Evolutionary conservation across 306 rosid genomes (phyloP), one percentile per base, ranked within the genome.

Genomic region (Vachellia collinsii): DNA sequence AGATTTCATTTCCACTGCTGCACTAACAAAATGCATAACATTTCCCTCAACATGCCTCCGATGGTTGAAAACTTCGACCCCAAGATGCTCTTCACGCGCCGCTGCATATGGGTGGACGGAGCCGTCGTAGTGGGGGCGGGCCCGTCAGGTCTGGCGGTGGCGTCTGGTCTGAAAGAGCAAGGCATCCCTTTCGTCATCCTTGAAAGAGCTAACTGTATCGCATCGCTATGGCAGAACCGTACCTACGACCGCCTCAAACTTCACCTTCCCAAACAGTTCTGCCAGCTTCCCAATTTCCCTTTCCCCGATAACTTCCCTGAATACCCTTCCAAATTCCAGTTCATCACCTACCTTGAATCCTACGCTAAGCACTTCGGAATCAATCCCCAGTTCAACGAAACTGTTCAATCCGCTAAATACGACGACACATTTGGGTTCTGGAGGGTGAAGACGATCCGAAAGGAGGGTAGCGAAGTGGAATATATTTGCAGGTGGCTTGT

Each of bases 101-200:
- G 87, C 3, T 89, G 97, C 79, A 83, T 89, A 29, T 92, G 91
- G 94, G 97, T 90, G 29, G 87, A 92, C 56, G 98, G 98, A 10
- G 97, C 98, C 0, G 92, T 94, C 46, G 89, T 94, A 20, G 88
- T 89, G 98, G 98, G 44, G 86, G 91, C 56, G 98, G 97, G 98
- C 19, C 98, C 98, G 0, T 94, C 98, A 0, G 98, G 98, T n/a
- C 84, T 94, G 34, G 97, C 98, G 0, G 97, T 90, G 7, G 97
- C 91, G 12, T 90, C 97, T 23, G 82, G 97, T 22, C 92, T 94
- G 3, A 91, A 91, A 88, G 87, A 89, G 56, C 97, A 92, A 85
- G 86, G 89, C 11, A 97, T 92, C 3, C 97, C 98, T 0, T 94
- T 90, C 77, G 75, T 94, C 1, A 63, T 92, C 17, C 85, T 94